Evolutionary conservation across 2,329 filamentous ascomycete genomes (phyloP).

Genomic region (Diaporthe destruens): DNA sequence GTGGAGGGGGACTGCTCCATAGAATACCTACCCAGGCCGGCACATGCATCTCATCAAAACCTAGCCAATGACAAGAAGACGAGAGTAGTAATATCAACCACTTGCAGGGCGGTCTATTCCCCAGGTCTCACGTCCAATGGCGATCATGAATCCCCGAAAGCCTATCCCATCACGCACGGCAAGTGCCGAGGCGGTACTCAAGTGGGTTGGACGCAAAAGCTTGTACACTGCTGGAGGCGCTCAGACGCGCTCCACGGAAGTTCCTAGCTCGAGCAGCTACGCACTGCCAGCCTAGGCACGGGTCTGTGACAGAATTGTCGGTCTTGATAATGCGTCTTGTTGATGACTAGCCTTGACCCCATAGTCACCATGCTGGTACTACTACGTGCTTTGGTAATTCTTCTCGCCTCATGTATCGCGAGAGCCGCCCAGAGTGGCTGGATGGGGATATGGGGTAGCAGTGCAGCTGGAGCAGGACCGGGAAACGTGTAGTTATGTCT

Average conservation of each 20-base stretch:
- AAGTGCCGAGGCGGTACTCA: neutral
- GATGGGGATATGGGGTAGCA: neutral
- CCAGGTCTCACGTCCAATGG: neutral
- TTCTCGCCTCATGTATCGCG: neutral
- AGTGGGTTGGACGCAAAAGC: neutral
- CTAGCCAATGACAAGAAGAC: too few species aligned
- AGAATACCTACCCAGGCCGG: too few species aligned
- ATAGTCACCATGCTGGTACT: neutral
- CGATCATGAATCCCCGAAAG: neutral
- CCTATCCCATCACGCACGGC: neutral
- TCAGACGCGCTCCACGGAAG: conserved; percentile 8
- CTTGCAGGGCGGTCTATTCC: neutral
- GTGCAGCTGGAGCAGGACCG: neutral
- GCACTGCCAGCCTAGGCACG: neutral
- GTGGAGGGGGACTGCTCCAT: neutral
- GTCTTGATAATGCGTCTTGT: neutral
- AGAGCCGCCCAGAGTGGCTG: neutral
- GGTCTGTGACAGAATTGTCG: neutral
- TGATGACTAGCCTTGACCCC: conserved; percentile 1
- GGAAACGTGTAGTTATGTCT: neutral
- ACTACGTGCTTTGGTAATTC: neutral
- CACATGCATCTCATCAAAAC: too few species aligned
- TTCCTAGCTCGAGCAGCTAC: neutral
- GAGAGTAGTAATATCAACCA: neutral
- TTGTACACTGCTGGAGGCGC: neutral